Percentiles rank a stretch among this genome's conserved stretches.
phyloP scores from a whole-genome alignment of 768 basidiomycete species.

The Podaxis sp. region DNA sequence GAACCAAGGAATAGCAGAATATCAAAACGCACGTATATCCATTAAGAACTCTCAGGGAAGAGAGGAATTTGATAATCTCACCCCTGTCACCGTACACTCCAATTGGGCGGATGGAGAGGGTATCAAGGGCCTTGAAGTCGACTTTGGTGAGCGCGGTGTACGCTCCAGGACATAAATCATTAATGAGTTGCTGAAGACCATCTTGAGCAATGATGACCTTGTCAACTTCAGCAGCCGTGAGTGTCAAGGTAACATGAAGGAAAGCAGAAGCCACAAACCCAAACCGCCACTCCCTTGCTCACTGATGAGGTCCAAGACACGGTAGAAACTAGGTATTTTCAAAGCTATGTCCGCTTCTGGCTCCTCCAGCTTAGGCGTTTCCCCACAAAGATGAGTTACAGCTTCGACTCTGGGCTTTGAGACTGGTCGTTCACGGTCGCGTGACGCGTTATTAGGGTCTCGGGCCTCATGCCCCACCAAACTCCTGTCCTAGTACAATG shows the following conservation, averaged over 20 bases:
- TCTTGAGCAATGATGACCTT: constrained; percentile 62
- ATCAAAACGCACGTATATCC: constrained; percentile 35
- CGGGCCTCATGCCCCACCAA: background rate
- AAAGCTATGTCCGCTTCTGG: background rate
- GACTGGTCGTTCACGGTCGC: background rate
- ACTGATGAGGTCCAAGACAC: constrained; percentile 20
- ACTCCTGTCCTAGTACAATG: background rate
- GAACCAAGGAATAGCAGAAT: background rate
- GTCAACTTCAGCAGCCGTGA: constrained; percentile 40
- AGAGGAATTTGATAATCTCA: constrained; percentile 48
- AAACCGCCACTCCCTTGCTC: constrained; percentile 31
- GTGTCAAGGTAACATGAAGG: background rate
- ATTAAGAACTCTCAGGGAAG: constrained; percentile 34
- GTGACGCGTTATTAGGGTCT: background rate
- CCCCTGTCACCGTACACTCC: constrained; percentile 59
- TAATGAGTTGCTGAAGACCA: constrained; percentile 48
- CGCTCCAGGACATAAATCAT: constrained; percentile 47
- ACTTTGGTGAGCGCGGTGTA: constrained; percentile 56
- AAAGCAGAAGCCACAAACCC: constrained; percentile 31
- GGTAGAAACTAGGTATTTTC: background rate
- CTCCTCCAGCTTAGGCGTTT: background rate
- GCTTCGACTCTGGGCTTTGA: background rate
- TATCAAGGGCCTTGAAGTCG: constrained; percentile 53
- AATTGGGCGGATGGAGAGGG: constrained; percentile 43
- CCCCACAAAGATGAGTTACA: background rate